Percentiles rank a stretch among this genome's conserved stretches.
Evolutionary conservation across 192 early-diverging fungal genomes (phyloP).

Genomic region (Paraglomus brasilianum): DNA sequence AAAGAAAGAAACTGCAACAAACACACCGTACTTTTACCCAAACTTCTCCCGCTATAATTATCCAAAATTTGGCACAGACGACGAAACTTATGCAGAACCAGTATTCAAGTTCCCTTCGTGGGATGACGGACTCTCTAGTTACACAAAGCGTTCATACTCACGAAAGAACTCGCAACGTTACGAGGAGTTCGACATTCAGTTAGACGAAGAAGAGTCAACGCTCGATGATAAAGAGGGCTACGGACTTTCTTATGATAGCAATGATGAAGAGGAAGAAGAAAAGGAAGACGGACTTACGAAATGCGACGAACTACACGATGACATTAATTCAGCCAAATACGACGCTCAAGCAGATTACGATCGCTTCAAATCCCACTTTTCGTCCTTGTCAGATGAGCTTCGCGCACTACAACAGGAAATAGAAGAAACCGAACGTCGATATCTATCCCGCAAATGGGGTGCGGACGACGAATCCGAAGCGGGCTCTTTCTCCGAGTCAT

Average conservation of each 20-base stretch:
- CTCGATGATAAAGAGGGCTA: too few relatives aligned
- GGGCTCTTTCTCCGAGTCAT: not conserved
- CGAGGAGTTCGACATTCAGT: not conserved
- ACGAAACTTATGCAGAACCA: constrained; percentile 20
- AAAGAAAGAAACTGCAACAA: constrained; percentile 2
- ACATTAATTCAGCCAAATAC: not conserved
- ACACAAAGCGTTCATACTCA: constrained; percentile 6
- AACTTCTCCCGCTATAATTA: constrained; percentile 25
- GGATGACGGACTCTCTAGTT: constrained; percentile 19
- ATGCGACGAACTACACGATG: constrained; percentile 17
- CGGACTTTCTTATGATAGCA: not conserved
- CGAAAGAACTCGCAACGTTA: not conserved
- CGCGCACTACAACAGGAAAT: constrained; percentile 30
- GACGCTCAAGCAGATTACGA: constrained; percentile 24
- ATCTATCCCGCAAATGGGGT: not conserved
- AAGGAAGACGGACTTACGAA: not conserved
- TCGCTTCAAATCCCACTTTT: not conserved
- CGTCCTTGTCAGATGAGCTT: constrained; percentile 14
- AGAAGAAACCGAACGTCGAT: constrained; percentile 4
- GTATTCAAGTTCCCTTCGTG: constrained; percentile 12
- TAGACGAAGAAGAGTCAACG: too few relatives aligned
- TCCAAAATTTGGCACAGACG: constrained; percentile 22
- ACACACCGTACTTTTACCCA: constrained; percentile 27
- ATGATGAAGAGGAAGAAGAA: constrained; percentile 1
- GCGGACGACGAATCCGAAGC: not conserved